phyloP scores from a whole-genome alignment of 495 filamentous ascomycete genomes.

The Podospora comata region DNA sequence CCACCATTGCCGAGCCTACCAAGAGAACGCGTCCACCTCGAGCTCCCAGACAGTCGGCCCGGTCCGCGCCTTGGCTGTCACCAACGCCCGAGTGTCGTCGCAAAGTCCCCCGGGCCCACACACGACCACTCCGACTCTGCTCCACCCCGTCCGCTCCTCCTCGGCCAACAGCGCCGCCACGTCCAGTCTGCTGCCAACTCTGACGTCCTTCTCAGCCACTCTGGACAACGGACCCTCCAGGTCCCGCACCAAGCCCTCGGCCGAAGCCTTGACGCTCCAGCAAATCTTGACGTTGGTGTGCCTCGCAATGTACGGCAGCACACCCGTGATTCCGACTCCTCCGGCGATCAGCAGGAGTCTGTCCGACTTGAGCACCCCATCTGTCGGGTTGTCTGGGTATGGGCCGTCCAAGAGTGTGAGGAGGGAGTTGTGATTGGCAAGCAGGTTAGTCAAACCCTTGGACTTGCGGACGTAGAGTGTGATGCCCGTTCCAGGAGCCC shows the following conservation, averaged over 20 bases:
- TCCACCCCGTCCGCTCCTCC: conserved; percentile 32
- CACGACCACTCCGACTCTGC: conserved; percentile 38
- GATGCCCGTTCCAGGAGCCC: conserved; percentile 22
- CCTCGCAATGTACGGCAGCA: conserved; percentile 27
- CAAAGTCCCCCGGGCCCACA: conserved; percentile 34
- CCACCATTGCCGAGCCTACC: conserved; percentile 11
- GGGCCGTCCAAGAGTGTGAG: conserved; percentile 34
- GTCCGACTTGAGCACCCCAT: conserved; percentile 23
- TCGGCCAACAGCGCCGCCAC: conserved; percentile 25
- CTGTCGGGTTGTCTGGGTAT: conserved; percentile 18
- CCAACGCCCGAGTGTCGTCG: conserved; percentile 23
- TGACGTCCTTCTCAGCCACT: conserved; percentile 32
- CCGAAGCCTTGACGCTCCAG: conserved; percentile 33
- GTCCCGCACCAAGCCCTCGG: conserved; percentile 24
- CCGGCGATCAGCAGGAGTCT: conserved; percentile 41
- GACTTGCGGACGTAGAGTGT: conserved; percentile 34
- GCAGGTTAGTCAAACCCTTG: conserved; percentile 27
- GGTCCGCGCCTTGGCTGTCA: conserved; percentile 13
- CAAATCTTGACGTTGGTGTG: conserved; percentile 39
- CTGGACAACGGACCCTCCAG: conserved; percentile 25
- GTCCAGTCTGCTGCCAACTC: conserved; percentile 35
- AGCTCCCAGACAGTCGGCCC: conserved; percentile 22
- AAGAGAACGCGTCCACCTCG: conserved; percentile 24
- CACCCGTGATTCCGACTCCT: conserved; percentile 45
- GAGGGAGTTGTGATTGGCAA: conserved; percentile 15